These are phyloP conservation scores for Myxozyma kluyveri DNA, from an alignment of 805 yeast genomes.

Conservation along the genomic window DNA sequence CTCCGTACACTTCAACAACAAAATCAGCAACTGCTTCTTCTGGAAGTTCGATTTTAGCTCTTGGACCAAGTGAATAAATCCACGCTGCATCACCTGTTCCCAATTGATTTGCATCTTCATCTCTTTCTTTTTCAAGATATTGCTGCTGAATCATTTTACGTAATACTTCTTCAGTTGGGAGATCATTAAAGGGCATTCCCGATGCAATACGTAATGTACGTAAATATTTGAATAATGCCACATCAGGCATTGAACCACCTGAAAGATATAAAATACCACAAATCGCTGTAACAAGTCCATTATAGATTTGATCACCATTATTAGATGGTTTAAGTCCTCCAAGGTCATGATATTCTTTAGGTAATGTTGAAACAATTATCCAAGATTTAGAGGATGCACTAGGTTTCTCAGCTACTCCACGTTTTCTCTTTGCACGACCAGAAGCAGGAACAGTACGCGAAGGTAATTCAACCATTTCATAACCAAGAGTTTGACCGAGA, in stretches of 20 bases:
- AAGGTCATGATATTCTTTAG: conserved; percentile 8
- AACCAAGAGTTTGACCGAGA: conserved; percentile 10
- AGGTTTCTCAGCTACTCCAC: conserved; percentile 1
- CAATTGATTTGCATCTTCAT: conserved; percentile 10
- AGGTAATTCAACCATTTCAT: conserved; percentile 23
- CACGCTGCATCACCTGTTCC: conserved; percentile 16
- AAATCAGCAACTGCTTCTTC: conserved; percentile 17
- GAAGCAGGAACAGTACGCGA: conserved; percentile 8
- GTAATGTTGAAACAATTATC: conserved; percentile 9
- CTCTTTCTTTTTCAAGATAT: conserved; percentile 23
- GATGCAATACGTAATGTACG: conserved; percentile 11
- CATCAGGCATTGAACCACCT: conserved; percentile 16
- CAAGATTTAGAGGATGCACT: conserved; percentile 8
- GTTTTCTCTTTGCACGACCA: conserved; percentile 3
- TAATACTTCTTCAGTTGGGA: conserved; percentile 16
- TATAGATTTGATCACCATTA: conserved; percentile 14
- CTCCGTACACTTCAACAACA: conserved; percentile 15
- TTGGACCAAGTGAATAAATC: conserved; percentile 24
- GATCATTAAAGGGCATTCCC: conserved; percentile 19
- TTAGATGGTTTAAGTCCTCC: conserved; percentile 5
- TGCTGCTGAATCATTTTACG: conserved; percentile 15
- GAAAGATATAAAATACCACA: conserved; percentile 15
- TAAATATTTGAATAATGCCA: conserved; percentile 16
- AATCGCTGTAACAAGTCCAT: conserved; percentile 11
- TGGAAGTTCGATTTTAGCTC: conserved; percentile 21